Evolutionary conservation across 495 filamentous ascomycete genomes (phyloP).

Genomic region (Neurospora hispaniola): DNA sequence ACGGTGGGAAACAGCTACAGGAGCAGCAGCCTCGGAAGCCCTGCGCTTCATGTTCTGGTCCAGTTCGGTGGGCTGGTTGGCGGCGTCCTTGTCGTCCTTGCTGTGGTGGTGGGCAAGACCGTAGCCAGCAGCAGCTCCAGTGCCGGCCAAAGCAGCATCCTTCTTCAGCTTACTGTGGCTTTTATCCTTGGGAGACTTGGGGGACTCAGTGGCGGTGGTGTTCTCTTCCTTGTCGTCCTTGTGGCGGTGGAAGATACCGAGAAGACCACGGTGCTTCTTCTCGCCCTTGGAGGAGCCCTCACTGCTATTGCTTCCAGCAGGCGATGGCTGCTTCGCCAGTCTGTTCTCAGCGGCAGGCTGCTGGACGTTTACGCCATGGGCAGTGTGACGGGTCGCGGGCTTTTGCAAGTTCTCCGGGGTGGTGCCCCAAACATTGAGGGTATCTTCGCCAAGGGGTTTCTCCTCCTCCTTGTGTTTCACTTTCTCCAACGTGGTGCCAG

Average conservation of each 20-base stretch:
- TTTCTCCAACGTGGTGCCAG: background rate
- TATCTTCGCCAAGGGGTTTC: background rate
- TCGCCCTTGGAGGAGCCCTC: constrained; percentile 6
- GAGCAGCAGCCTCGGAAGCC: background rate
- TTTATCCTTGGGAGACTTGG: constrained; percentile 2
- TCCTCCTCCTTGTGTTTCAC: background rate
- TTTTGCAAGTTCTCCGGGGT: background rate
- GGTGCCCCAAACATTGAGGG: background rate
- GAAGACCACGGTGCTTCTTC: constrained; percentile 15
- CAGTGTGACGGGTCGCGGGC: background rate
- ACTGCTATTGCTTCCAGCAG: background rate
- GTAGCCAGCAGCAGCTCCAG: constrained; percentile 10
- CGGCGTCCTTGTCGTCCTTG: constrained; percentile 2
- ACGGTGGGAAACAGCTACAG: background rate
- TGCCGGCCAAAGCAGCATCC: constrained; percentile 19
- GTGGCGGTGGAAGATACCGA: constrained; percentile 22
- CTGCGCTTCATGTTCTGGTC: background rate
- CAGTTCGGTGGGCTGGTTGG: background rate
- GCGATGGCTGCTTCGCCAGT: background rate
- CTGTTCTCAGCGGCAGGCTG: background rate
- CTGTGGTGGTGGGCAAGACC: constrained; percentile 14
- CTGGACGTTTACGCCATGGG: background rate
- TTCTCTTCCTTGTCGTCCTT: constrained; percentile 17
- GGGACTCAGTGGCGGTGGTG: constrained; percentile 3
- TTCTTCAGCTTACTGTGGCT: constrained; percentile 10